phyloP scores from a whole-genome alignment of 148 eudicot species.

The Diospyros kaki region DNA sequence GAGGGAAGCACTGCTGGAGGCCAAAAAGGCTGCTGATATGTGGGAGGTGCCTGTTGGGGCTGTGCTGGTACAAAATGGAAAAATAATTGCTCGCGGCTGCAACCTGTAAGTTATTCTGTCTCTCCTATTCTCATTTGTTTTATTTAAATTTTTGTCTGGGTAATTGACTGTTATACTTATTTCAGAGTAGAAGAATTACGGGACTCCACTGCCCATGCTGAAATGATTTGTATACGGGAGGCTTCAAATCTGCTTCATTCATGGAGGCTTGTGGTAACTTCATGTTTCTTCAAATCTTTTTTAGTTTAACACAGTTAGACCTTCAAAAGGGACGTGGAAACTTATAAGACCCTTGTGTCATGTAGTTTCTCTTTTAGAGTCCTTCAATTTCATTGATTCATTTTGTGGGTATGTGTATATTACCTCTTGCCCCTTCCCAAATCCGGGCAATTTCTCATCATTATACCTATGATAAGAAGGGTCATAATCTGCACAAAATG shows the following conservation, averaged over 20 bases:
- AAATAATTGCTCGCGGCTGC: constrained; percentile 85
- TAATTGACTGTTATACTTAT: constrained; percentile 8
- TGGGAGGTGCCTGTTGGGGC: constrained; percentile 99
- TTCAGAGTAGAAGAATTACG: constrained; percentile 87
- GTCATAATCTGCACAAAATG: neutral
- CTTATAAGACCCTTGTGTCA: neutral
- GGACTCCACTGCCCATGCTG: constrained; percentile 97
- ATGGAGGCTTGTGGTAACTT: constrained; percentile 85
- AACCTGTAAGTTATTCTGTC: constrained; percentile 62
- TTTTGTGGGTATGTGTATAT: neutral
- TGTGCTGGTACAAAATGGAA: constrained; percentile 77
- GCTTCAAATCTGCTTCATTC: constrained; percentile 69
- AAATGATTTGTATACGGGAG: constrained; percentile 87
- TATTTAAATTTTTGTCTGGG: neutral
- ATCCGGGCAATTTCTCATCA: no score
- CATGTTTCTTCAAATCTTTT: neutral
- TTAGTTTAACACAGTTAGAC: neutral
- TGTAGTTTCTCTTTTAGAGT: neutral
- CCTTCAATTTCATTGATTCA: neutral
- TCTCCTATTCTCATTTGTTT: constrained; percentile 9
- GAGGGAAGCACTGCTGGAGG: constrained; percentile 90
- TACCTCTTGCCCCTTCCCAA: neutral
- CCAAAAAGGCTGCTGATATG: constrained; percentile 78
- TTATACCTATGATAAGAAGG: neutral
- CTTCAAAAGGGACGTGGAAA: neutral